These are phyloP conservation scores for Periconia digitata DNA, from an alignment of 2,329 filamentous ascomycete species.

Conservation along the genomic window DNA sequence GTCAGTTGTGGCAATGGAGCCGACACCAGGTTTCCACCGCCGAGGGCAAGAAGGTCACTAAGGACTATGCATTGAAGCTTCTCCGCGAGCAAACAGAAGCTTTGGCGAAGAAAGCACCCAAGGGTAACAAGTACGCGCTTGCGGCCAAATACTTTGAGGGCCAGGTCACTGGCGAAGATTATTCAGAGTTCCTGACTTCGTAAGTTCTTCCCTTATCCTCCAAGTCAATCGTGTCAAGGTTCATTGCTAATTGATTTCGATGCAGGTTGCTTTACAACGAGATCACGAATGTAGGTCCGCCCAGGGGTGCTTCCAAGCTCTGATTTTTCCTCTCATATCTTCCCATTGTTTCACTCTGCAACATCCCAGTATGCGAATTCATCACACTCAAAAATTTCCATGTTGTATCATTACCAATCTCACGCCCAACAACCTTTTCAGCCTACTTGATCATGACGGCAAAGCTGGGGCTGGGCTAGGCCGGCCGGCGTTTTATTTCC, in stretches of 20 bases:
- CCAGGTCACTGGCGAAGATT: constrained; percentile 96
- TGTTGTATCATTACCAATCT: background rate
- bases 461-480: background rate
- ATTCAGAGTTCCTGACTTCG: constrained; percentile 92
- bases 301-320: constrained; percentile 57
- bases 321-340: constrained; percentile 19
- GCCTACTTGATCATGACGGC: background rate
- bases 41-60: constrained; percentile 91
- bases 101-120: constrained; percentile 71
- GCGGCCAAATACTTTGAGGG: constrained; percentile 90
- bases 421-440: background rate
- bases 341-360: background rate
- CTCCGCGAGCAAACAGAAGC: constrained; percentile 82
- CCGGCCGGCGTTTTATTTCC: background rate
- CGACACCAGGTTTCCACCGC: constrained; percentile 72
- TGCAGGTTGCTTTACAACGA: constrained; percentile 80
- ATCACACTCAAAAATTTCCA: background rate
- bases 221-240: background rate
- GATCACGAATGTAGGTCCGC: constrained; percentile 72
- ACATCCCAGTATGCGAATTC: background rate
- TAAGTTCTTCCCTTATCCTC: constrained; percentile 50
- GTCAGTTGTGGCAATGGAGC: constrained; percentile 96
- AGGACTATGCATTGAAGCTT: constrained; percentile 83
- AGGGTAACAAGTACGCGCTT: constrained; percentile 88
- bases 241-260: constrained; percentile 13